These are phyloP conservation scores for Cylindrotheca fusiformis DNA, from an alignment of 108 stramenopile genomes.

Conservation along the genomic window DNA sequence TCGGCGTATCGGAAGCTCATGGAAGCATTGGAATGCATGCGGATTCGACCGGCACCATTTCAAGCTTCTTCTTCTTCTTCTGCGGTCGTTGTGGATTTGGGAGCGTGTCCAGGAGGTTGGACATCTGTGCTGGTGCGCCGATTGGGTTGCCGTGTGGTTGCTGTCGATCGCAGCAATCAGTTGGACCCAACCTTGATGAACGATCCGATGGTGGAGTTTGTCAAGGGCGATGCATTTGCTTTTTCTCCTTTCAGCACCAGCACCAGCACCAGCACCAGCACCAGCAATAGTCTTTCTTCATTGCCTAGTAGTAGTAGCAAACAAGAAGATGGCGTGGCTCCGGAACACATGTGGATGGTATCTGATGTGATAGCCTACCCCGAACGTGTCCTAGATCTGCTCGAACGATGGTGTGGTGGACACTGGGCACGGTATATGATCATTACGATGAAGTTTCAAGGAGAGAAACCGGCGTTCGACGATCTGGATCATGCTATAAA, in stretches of 20 bases:
- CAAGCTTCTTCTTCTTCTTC: background rate
- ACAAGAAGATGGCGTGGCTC: too few relatives aligned
- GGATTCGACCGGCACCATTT: slow-evolving; percentile 13
- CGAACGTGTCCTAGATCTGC: slow-evolving; percentile 37
- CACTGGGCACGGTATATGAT: slow-evolving; percentile 35
- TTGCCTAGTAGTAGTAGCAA: too few relatives aligned
- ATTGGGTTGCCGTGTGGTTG: slow-evolving; percentile 35
- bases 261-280: background rate
- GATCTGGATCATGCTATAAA: slow-evolving; percentile 28
- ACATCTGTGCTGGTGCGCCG: slow-evolving; percentile 27
- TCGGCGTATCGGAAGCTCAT: slow-evolving; percentile 64
- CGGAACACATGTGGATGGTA: slow-evolving; percentile 46
- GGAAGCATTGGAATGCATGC: slow-evolving; percentile 47
- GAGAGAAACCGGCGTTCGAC: slow-evolving; percentile 29
- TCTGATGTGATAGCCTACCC: slow-evolving; percentile 66
- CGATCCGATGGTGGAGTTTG: slow-evolving; percentile 37
- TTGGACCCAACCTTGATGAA: slow-evolving; percentile 42
- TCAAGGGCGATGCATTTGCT: slow-evolving; percentile 57
- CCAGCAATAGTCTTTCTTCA: background rate
- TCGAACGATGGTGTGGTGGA: slow-evolving; percentile 38
- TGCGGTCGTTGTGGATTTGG: slow-evolving; percentile 45
- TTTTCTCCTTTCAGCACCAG: slow-evolving; percentile 24
- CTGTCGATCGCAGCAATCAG: slow-evolving; percentile 45
- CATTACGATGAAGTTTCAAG: slow-evolving; percentile 62
- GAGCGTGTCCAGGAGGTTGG: slow-evolving; percentile 68